These are phyloP conservation scores for Pseudocercospora macadamiae DNA, from an alignment of 2,329 filamentous ascomycete genomes.

Conservation along the genomic window DNA sequence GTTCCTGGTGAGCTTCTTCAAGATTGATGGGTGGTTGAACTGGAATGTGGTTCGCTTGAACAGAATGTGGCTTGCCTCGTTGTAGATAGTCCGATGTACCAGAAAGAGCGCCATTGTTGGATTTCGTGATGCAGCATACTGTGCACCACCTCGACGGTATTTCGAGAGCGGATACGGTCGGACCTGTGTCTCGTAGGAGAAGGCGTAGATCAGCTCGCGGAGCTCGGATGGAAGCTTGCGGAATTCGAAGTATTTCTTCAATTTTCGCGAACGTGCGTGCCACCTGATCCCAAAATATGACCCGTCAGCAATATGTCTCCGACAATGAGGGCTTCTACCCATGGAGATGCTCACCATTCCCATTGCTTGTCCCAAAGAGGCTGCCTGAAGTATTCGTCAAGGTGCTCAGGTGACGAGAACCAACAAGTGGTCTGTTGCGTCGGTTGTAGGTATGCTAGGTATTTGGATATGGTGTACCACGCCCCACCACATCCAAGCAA, in stretches of 20 bases:
- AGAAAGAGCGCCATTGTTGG: slow-evolving; percentile 21
- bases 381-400: not conserved
- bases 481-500: not conserved
- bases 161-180: not conserved
- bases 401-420: not conserved
- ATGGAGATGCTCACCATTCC: slow-evolving; percentile 9
- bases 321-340: too few relatives aligned
- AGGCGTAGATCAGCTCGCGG: slow-evolving; percentile 27
- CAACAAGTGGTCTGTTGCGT: not conserved
- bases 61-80: slow-evolving; percentile 29
- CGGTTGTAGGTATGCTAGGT: not conserved
- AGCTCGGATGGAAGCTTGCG: slow-evolving; percentile 31
- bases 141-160: not conserved
- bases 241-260: slow-evolving; percentile 16
- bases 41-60: slow-evolving; percentile 24
- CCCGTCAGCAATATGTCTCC: too few relatives aligned
- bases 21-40: slow-evolving; percentile 19
- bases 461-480: not conserved
- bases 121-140: not conserved
- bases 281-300: not conserved
- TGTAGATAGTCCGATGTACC: slow-evolving; percentile 24
- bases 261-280: not conserved
- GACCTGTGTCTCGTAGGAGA: slow-evolving; percentile 1
- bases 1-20: slow-evolving; percentile 22
- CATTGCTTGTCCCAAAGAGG: slow-evolving; percentile 18